Evolutionary conservation across 257 asterid species (phyloP).

Genomic region (Cruciata laevipes): DNA sequence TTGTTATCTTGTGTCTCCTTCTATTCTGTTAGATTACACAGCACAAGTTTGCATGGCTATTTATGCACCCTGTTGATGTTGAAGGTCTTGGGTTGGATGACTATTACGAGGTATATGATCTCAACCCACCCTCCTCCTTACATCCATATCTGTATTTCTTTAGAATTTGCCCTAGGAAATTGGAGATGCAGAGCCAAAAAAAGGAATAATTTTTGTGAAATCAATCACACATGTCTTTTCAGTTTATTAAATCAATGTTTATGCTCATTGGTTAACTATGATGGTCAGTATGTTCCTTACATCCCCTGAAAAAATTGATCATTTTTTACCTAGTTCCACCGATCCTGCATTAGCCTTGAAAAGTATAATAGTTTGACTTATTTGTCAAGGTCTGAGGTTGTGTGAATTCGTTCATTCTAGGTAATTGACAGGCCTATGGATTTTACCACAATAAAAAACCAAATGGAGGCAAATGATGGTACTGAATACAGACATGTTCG

Average conservation of each 20-base stretch:
- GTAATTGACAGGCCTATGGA: conserved; percentile 99
- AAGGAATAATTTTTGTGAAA: neutral
- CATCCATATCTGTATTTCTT: too few species aligned
- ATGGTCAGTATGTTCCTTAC: neutral
- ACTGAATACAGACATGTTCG: conserved; percentile 84
- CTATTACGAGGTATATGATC: conserved; percentile 58
- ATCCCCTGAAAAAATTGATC: neutral
- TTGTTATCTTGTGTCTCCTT: conserved; percentile 14
- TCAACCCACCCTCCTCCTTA: neutral
- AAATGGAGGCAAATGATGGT: conserved; percentile 96
- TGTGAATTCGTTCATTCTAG: conserved; percentile 31
- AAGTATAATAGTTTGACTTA: neutral
- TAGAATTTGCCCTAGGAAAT: conserved; percentile 7
- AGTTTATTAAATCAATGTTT: neutral
- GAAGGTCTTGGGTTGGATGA: conserved; percentile 91
- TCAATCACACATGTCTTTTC: neutral
- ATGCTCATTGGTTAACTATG: neutral
- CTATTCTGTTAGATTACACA: conserved; percentile 63
- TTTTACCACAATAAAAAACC: conserved; percentile 91
- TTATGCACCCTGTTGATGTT: conserved; percentile 95
- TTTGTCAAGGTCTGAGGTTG: neutral
- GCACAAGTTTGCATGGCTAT: conserved; percentile 97
- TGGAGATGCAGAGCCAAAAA: neutral
- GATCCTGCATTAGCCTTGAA: neutral
- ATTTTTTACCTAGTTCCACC: neutral